A percentile compares a stretch with the other conserved stretches of the same genome.
These are phyloP conservation scores for Stephania cephalantha DNA, from an alignment of 164 flowering plant genomes.

Conservation along the genomic window DNA sequence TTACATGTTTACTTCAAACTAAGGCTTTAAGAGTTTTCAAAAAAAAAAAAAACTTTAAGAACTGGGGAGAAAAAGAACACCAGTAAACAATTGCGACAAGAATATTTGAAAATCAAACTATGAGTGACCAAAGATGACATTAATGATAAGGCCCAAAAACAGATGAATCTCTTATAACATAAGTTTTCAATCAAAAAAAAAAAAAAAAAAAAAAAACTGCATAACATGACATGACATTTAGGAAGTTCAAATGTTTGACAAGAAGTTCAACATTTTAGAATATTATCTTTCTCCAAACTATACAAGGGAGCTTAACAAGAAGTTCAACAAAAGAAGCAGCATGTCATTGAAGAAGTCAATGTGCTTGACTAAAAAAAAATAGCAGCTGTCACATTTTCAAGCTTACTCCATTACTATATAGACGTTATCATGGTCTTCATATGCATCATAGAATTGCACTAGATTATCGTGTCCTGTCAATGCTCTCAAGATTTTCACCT, in stretches of 20 bases:
- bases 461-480: constrained; percentile 75
- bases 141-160: too few species aligned
- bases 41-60: not conserved
- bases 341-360: not conserved
- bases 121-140: not conserved
- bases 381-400: not conserved
- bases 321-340: constrained; percentile 2
- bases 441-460: constrained; percentile 83
- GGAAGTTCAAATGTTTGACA: too few species aligned
- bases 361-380: not conserved
- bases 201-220: too few species aligned
- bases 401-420: constrained; percentile 95
- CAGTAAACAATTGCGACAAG: not conserved
- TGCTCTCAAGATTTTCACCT: constrained; percentile 81
- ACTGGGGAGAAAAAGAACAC: not conserved
- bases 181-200: not conserved
- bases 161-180: not conserved
- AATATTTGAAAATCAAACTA: not conserved
- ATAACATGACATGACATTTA: too few species aligned
- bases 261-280: too few species aligned
- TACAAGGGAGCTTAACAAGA: not conserved
- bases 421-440: constrained; percentile 78
- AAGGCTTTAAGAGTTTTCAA: not conserved
- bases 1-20: not conserved
- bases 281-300: not conserved